Percentiles rank a stretch among this genome's conserved stretches.
phyloP scores from a whole-genome alignment of 306 rosid species.

The Dryas alaskensis region DNA sequence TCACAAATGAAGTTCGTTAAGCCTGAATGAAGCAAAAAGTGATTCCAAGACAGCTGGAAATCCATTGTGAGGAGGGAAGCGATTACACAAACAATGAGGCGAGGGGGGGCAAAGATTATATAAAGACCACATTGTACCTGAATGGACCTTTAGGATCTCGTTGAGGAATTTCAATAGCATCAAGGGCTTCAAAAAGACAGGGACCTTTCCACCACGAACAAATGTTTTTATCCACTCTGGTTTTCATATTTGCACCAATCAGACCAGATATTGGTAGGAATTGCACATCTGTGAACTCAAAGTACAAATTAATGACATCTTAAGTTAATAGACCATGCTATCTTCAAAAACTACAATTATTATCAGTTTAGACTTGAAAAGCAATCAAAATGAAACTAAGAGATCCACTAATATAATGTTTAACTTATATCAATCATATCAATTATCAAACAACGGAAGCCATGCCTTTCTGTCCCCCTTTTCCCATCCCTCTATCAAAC shows the following conservation, averaged over 20 bases:
- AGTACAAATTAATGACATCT: slow-evolving; percentile 2
- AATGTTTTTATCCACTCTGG: slow-evolving; percentile 57
- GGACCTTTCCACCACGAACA: slow-evolving; percentile 96
- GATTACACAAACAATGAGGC: neutral
- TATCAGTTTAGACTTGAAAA: neutral
- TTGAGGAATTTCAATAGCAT: slow-evolving; percentile 57
- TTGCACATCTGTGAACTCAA: slow-evolving; percentile 63
- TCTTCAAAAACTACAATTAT: neutral
- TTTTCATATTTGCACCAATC: slow-evolving; percentile 61
- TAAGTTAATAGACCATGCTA: neutral
- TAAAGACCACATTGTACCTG: slow-evolving; percentile 45
- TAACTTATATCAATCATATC: neutral
- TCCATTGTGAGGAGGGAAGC: no score
- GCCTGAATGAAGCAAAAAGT: no score
- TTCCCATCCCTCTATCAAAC: neutral
- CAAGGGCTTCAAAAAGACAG: slow-evolving; percentile 92
- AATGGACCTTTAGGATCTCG: slow-evolving; percentile 88
- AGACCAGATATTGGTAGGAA: slow-evolving; percentile 94
- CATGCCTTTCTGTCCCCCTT: neutral
- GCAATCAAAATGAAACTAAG: neutral
- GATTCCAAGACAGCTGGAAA: no score
- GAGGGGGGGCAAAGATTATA: neutral
- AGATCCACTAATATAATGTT: neutral
- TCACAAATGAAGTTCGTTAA: neutral
- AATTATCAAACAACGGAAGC: neutral